phyloP scores from a whole-genome alignment of 768 basidiomycete species.

The Psilocybe tampanensis region DNA sequence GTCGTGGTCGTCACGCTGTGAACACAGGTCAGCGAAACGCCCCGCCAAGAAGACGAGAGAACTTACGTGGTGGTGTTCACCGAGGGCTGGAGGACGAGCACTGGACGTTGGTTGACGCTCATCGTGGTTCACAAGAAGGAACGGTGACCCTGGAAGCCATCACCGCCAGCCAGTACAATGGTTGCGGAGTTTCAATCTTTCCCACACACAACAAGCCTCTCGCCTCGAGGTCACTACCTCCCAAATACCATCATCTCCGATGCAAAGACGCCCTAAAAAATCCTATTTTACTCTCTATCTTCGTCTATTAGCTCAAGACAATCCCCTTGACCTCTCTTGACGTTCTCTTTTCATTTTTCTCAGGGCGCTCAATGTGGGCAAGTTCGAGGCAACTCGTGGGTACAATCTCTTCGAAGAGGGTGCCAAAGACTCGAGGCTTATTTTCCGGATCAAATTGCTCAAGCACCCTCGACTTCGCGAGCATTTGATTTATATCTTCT shows the following conservation, averaged over 20 bases:
- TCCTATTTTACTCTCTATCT: not conserved
- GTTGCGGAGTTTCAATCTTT: slow-evolving; percentile 31
- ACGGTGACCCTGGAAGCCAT: slow-evolving; percentile 20
- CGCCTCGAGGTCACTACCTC: slow-evolving; percentile 6
- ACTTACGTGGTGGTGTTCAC: slow-evolving; percentile 85
- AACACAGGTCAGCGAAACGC: slow-evolving; percentile 22
- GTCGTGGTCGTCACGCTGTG: slow-evolving; percentile 88
- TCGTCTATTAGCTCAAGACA: not conserved
- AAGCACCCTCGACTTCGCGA: not conserved
- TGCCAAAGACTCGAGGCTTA: slow-evolving; percentile 13
- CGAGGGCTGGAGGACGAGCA: slow-evolving; percentile 75
- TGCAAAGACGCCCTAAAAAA: not conserved
- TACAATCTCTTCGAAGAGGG: slow-evolving; percentile 11
- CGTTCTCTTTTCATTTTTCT: slow-evolving; percentile 2
- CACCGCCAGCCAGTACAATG: slow-evolving; percentile 13
- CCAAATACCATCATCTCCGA: slow-evolving; percentile 11
- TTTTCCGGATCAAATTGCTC: slow-evolving; percentile 11
- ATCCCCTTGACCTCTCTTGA: not conserved
- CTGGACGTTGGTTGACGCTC: slow-evolving; percentile 66
- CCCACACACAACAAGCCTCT: slow-evolving; percentile 1
- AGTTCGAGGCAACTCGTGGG: slow-evolving; percentile 12
- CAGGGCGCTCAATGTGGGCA: not conserved
- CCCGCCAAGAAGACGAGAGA: slow-evolving; percentile 1
- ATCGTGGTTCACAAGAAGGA: slow-evolving; percentile 42
- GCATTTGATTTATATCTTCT: not conserved